Base-by-base conservation (phyloP, 164 flowering plant genomes). In the Nymphaea thermarum region DNA sequence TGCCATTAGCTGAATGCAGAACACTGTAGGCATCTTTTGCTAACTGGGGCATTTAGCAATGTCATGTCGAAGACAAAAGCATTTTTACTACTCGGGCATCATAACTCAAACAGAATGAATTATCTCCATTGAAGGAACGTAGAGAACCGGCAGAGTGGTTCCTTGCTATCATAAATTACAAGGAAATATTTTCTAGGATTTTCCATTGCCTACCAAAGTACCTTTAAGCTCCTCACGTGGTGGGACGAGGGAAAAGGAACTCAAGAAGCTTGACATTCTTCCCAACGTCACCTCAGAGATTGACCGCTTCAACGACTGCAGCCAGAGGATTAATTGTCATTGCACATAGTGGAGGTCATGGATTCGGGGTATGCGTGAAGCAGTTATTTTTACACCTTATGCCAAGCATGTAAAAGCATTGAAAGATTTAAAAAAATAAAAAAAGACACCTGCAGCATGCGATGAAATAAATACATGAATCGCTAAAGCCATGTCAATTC, bases 221-320 rank as follows among this genome's bases (percentile, higher is more conserved):
- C 96, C 93, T 85, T 71, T 83, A 18, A 63, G 66, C 61, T 86
- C 94, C 43, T 83, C 90, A 74, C 72, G 82, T 36, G 74, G 73
- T n/a, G 88, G 84, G 69, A 80, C 73, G 59, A 81, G 66, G 6
- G 96, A 82, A 77, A 94, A 79, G 4, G 99, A 91, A 18, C 94
- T 91, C 69, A 95, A 67, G 25, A 88, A 75, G 70, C 80, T 85
- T 6, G 96, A 88, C 77, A 91, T 72, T 55, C 84, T 76, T 76
- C 85, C 93, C 75, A 92, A 70, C 62, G 98, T 80, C 68, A 85
- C 70, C 76, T 86, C 97, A 51, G 99, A 95, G 68, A 80, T 78
- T 66, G 93, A 87, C 74, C 94, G 84, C 79, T 82, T 86, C 60
- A 90, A 76, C 70, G 81, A 78, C 99, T 95, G 60, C 72, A 80